These are phyloP conservation scores for Hymenoscyphus occultus DNA, from an alignment of 2,329 filamentous ascomycete species.

Conservation along the genomic window DNA sequence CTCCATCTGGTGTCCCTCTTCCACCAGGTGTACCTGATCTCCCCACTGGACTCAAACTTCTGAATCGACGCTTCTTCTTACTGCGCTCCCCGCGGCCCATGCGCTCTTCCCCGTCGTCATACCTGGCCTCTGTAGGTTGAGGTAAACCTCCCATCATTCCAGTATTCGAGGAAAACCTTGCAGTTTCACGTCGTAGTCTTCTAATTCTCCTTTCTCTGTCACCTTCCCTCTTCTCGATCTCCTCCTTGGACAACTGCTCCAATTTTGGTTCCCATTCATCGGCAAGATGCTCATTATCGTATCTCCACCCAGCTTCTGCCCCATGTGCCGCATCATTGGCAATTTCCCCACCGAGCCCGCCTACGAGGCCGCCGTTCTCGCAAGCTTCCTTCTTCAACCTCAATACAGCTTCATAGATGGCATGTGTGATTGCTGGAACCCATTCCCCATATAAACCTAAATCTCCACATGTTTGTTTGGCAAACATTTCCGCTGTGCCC, in stretches of 20 bases:
- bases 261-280: slow-evolving; percentile 83
- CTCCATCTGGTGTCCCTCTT: slow-evolving; percentile 80
- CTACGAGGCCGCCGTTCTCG: slow-evolving; percentile 84
- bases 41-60: slow-evolving; percentile 80
- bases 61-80: slow-evolving; percentile 92
- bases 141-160: slow-evolving; percentile 78
- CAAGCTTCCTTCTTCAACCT: slow-evolving; percentile 95
- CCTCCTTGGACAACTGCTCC: slow-evolving; percentile 82
- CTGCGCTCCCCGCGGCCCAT: slow-evolving; percentile 90
- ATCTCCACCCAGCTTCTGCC: slow-evolving; percentile 87
- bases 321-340: slow-evolving; percentile 86
- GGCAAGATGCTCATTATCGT: slow-evolving; percentile 85
- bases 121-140: slow-evolving; percentile 45
- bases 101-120: slow-evolving; percentile 65
- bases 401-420: slow-evolving; percentile 92
- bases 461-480: slow-evolving; percentile 88
- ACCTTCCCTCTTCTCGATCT: slow-evolving; percentile 95
- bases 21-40: slow-evolving; percentile 64
- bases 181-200: slow-evolving; percentile 83
- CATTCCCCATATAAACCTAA: slow-evolving; percentile 87
- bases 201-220: slow-evolving; percentile 90
- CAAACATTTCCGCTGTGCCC: slow-evolving; percentile 88
- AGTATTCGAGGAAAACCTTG: slow-evolving; percentile 82
- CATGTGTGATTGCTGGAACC: slow-evolving; percentile 90
- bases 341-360: slow-evolving; percentile 69